Percentiles rank a stretch among this genome's conserved stretches.
Evolutionary conservation across 2,329 filamentous ascomycete species (phyloP).

Genomic region (Chrysosporium queenslandicum): DNA sequence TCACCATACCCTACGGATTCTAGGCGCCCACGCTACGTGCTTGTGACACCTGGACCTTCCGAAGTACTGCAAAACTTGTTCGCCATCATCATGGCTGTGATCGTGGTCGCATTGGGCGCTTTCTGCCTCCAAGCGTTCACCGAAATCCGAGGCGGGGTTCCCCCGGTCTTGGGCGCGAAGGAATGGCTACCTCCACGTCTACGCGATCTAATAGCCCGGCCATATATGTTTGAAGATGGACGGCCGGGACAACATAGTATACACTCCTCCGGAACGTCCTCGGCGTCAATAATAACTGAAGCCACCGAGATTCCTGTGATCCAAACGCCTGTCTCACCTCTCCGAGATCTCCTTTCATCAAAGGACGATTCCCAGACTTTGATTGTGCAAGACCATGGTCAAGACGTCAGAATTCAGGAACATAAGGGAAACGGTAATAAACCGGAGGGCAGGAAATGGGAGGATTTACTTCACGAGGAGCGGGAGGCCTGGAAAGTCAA

Average conservation of each 20-base stretch:
- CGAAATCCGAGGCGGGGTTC: conserved; percentile 52
- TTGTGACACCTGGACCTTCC: conserved; percentile 50
- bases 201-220: conserved; percentile 33
- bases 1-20: conserved; percentile 35
- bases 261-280: conserved; percentile 14
- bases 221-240: conserved; percentile 29
- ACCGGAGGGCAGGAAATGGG: conserved; percentile 46
- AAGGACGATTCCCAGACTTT: conserved; percentile 18
- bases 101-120: conserved; percentile 54
- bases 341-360: conserved; percentile 25
- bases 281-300: conserved; percentile 13
- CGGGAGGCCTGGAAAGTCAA: conserved; percentile 58
- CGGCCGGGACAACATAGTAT: conserved; percentile 17
- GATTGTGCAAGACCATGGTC: conserved; percentile 15
- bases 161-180: conserved; percentile 48
- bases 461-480: conserved; percentile 56
- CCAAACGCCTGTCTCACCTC: conserved; percentile 16
- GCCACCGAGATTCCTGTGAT: conserved; percentile 2
- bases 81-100: conserved; percentile 47
- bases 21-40: conserved; percentile 55
- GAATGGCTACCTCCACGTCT: conserved; percentile 46
- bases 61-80: conserved; percentile 45
- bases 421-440: background rate
- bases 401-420: conserved; percentile 1
- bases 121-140: conserved; percentile 50